phyloP scores from a whole-genome alignment of 108 stramenopile species.

The Pseudonitzschia pungens region DNA sequence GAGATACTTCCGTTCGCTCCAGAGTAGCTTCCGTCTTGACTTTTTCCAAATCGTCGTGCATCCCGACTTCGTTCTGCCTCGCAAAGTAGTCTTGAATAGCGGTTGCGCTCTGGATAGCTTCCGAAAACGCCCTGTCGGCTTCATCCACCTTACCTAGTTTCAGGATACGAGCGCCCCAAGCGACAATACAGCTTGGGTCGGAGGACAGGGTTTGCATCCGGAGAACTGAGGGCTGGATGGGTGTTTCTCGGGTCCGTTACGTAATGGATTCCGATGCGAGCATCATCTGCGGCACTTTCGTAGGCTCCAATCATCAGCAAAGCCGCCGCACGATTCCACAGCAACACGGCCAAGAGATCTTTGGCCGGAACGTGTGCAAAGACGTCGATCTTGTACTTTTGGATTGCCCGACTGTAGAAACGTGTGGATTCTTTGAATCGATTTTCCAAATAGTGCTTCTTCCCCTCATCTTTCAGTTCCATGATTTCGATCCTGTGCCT shows the following conservation, averaged over 20 bases:
- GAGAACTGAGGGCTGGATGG: neutral
- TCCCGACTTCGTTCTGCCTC: neutral
- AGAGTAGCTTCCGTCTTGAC: slow-evolving; percentile 60
- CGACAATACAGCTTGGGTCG: slow-evolving; percentile 56
- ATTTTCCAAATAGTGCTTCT: slow-evolving; percentile 47
- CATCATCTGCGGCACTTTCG: slow-evolving; percentile 60
- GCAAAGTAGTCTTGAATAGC: slow-evolving; percentile 2
- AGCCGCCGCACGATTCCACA: slow-evolving; percentile 80
- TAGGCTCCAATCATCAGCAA: slow-evolving; percentile 77
- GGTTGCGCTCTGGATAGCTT: slow-evolving; percentile 38
- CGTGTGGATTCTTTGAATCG: slow-evolving; percentile 56
- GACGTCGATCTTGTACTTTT: slow-evolving; percentile 22
- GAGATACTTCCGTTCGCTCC: slow-evolving; percentile 52
- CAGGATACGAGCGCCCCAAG: slow-evolving; percentile 58
- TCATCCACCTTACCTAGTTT: slow-evolving; percentile 62
- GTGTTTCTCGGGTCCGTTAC: slow-evolving; percentile 27
- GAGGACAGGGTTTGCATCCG: slow-evolving; percentile 34
- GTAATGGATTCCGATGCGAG: slow-evolving; percentile 49
- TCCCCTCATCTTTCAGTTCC: slow-evolving; percentile 58
- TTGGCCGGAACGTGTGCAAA: slow-evolving; percentile 20
- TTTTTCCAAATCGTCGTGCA: slow-evolving; percentile 51
- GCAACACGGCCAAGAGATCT: slow-evolving; percentile 55
- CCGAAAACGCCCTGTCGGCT: slow-evolving; percentile 53
- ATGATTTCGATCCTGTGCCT: slow-evolving; percentile 27
- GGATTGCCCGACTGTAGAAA: slow-evolving; percentile 60